A percentile compares a stretch with the other conserved stretches of the same genome.
Evolutionary conservation across 1,139 yeast genomes (phyloP).

Genomic region (Pneumocystis oryctolagi): DNA sequence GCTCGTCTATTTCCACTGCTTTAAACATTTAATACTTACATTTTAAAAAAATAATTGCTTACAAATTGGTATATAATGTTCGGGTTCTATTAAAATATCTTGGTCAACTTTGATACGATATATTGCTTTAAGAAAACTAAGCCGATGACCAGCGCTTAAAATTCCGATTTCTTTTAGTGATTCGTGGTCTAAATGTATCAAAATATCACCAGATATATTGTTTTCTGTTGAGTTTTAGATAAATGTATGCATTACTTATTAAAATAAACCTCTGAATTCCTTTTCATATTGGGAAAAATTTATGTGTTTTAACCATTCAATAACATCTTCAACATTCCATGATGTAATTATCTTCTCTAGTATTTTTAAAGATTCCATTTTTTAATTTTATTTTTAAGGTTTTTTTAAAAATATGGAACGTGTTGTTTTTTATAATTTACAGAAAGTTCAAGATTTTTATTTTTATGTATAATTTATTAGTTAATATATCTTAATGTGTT

Average conservation of each 20-base stretch:
- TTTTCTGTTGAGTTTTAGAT: slow-evolving; percentile 19
- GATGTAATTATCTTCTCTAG: not conserved
- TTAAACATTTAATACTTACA: not conserved
- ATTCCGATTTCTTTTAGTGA: slow-evolving; percentile 31
- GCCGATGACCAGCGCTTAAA: slow-evolving; percentile 28
- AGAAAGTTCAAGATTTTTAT: not conserved
- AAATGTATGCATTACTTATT: not conserved
- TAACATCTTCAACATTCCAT: not conserved
- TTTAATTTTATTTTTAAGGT: not conserved
- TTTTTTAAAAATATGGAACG: not conserved
- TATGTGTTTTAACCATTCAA: not conserved
- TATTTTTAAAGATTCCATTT: not conserved
- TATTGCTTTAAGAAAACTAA: slow-evolving; percentile 26
- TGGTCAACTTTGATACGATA: slow-evolving; percentile 23
- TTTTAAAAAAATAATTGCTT: not conserved
- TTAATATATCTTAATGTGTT: not conserved
- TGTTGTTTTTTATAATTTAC: not conserved
- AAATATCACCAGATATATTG: slow-evolving; percentile 29
- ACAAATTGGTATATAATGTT: slow-evolving; percentile 19
- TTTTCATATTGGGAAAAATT: slow-evolving; percentile 1
- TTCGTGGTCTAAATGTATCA: slow-evolving; percentile 25
- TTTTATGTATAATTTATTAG: not conserved
- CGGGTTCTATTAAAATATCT: slow-evolving; percentile 21
- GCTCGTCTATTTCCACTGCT: not conserved
- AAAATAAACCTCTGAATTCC: not conserved